Conservation (phyloP, 2,329 filamentous ascomycete species). For the Catunica adiposa region DNA sequence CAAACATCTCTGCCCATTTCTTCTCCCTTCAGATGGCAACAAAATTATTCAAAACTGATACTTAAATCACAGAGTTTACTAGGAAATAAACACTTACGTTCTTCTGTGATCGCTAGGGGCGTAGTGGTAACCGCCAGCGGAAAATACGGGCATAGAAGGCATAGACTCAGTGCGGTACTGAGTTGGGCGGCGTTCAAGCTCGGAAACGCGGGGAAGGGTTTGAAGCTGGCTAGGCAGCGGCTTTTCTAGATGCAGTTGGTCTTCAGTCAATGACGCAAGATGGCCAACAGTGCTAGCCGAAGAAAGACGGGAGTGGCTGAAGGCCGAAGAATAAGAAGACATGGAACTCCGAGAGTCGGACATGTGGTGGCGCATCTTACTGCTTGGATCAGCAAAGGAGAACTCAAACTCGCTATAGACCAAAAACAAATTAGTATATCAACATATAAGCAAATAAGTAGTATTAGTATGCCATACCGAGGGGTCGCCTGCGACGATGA, state of each 20-base stretch:
- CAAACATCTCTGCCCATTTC: not conserved
- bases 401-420: conserved; percentile 11
- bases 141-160: conserved; percentile 12
- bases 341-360: conserved; percentile 38
- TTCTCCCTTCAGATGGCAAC: not conserved
- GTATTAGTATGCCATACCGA: conserved; percentile 8
- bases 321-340: conserved; percentile 31
- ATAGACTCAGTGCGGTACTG: conserved; percentile 13
- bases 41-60: not conserved
- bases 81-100: conserved; percentile 10
- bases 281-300: conserved; percentile 35
- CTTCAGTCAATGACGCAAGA: conserved; percentile 12
- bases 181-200: conserved; percentile 8
- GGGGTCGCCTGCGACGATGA: conserved; percentile 14
- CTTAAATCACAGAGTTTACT: not conserved
- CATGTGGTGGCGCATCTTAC: conserved; percentile 23
- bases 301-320: conserved; percentile 33
- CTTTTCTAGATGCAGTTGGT: conserved; percentile 13
- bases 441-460: not conserved
- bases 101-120: conserved; percentile 2
- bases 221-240: conserved; percentile 10
- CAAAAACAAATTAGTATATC: not conserved
- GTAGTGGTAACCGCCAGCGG: conserved; percentile 7
- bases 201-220: conserved; percentile 10
- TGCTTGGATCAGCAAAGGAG: conserved; percentile 5